These are phyloP conservation scores for Pythium coloratum DNA, from an alignment of 352 stramenopile species.

Conservation along the genomic window DNA sequence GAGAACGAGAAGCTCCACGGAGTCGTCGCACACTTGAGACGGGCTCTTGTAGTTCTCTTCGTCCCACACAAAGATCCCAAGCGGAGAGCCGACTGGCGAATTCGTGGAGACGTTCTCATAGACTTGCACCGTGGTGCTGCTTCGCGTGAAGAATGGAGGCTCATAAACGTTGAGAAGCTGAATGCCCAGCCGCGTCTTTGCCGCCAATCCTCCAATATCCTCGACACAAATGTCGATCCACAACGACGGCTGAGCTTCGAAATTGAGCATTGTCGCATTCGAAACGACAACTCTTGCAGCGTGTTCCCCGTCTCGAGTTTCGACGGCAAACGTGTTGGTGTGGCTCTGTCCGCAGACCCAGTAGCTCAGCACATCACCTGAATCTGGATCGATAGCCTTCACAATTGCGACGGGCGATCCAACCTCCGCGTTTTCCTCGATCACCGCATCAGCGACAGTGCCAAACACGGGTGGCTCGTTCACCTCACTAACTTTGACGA, in stretches of 20 bases:
- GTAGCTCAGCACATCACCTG: slow-evolving; percentile 37
- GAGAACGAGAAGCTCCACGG: slow-evolving; percentile 9
- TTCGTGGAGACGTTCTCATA: slow-evolving; percentile 30
- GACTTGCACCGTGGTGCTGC: slow-evolving; percentile 30
- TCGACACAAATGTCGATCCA: slow-evolving; percentile 54
- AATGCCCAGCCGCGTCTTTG: slow-evolving; percentile 28
- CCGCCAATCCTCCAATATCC: slow-evolving; percentile 33
- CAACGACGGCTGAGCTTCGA: slow-evolving; percentile 33
- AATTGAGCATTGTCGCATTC: slow-evolving; percentile 41
- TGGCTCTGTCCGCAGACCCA: slow-evolving; percentile 50
- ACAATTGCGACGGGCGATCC: slow-evolving; percentile 29
- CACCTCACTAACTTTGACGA: slow-evolving; percentile 34
- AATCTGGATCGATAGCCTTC: slow-evolving; percentile 39
- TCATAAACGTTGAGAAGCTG: slow-evolving; percentile 54
- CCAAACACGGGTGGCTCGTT: slow-evolving; percentile 42
- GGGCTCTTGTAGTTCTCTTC: slow-evolving; percentile 25
- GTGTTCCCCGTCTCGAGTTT: slow-evolving; percentile 3
- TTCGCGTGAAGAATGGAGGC: slow-evolving; percentile 37
- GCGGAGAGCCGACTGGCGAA: slow-evolving; percentile 8
- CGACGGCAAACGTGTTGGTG: slow-evolving; percentile 33
- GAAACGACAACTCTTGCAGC: slow-evolving; percentile 34
- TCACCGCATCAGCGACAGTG: neutral
- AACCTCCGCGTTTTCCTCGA: slow-evolving; percentile 26
- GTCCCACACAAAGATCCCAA: slow-evolving; percentile 23
- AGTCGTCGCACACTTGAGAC: neutral